Evolutionary conservation across 1,284 basidiomycete genomes (phyloP).

Genomic region (Schizophyllum amplum): DNA sequence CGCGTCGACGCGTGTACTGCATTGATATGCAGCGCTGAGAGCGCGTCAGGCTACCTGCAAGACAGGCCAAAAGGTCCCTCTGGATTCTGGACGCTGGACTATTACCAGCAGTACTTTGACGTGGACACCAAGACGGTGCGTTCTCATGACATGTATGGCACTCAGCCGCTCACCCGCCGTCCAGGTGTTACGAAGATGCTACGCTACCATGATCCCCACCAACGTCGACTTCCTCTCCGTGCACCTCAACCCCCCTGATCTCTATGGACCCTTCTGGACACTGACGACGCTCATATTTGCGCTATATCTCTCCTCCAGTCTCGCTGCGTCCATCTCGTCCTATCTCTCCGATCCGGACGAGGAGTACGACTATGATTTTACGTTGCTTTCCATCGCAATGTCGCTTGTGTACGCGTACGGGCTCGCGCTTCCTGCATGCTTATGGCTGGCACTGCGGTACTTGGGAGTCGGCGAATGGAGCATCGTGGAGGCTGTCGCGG

Average conservation of each 20-base stretch:
- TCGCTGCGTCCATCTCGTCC: conserved; percentile 74
- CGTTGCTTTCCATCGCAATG: conserved; percentile 73
- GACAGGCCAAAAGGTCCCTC: conserved; percentile 35
- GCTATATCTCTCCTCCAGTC: conserved; percentile 86
- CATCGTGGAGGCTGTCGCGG: conserved; percentile 66
- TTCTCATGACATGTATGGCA: conserved; percentile 2
- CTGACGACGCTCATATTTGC: conserved; percentile 87
- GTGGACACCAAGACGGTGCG: conserved; percentile 67
- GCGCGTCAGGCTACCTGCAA: conserved; percentile 41
- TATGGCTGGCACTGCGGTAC: conserved; percentile 79
- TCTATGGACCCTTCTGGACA: conserved; percentile 94
- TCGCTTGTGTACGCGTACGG: conserved; percentile 83
- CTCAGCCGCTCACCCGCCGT: conserved; percentile 2
- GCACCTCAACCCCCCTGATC: conserved; percentile 62
- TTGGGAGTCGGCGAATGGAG: conserved; percentile 82
- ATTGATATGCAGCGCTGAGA: neutral
- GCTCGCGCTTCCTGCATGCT: conserved; percentile 65
- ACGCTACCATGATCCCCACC: conserved; percentile 62
- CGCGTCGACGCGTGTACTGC: conserved; percentile 9
- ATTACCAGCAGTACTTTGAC: conserved; percentile 77
- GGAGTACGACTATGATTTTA: conserved; percentile 75
- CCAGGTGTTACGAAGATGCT: conserved; percentile 64
- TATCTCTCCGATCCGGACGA: conserved; percentile 61
- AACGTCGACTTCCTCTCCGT: conserved; percentile 48
- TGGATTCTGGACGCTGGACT: conserved; percentile 71